Percentiles rank a stretch among this genome's conserved stretches.
These are phyloP conservation scores for Ophiosphaerella herpotricha DNA, from an alignment of 2,329 filamentous ascomycete genomes.

Conservation along the genomic window DNA sequence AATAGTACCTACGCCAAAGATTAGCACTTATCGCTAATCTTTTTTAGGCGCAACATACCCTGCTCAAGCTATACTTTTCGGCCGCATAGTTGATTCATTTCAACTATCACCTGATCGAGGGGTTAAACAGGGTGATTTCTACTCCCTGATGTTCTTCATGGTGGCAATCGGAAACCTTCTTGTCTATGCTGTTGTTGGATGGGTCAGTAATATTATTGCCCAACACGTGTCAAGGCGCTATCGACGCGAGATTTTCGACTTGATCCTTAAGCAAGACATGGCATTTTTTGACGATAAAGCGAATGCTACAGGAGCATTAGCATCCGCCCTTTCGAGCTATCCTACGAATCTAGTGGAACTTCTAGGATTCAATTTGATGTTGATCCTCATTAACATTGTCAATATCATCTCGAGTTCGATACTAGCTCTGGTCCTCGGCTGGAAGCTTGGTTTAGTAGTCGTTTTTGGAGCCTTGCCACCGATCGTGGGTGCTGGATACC, in stretches of 20 bases:
- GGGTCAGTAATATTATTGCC: conserved; percentile 51
- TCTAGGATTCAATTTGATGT: conserved; percentile 84
- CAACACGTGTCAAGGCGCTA: conserved; percentile 44
- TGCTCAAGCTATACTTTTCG: conserved; percentile 57
- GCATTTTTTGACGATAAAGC: conserved; percentile 88
- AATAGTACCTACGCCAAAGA: not conserved
- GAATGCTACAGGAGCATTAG: conserved; percentile 86
- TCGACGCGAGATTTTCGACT: conserved; percentile 69
- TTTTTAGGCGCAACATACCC: conserved; percentile 51
- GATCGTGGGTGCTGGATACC: conserved; percentile 66
- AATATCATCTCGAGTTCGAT: conserved; percentile 77
- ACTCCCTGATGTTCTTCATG: conserved; percentile 61
- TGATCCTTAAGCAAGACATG: conserved; percentile 91
- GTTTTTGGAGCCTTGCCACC: conserved; percentile 62
- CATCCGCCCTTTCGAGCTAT: conserved; percentile 66
- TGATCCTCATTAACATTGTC: conserved; percentile 77
- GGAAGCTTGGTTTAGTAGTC: conserved; percentile 83
- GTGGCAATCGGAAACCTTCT: conserved; percentile 54
- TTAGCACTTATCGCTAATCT: not conserved
- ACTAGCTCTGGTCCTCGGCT: conserved; percentile 75
- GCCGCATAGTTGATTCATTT: conserved; percentile 55
- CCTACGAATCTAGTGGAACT: conserved; percentile 88
- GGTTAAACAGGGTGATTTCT: conserved; percentile 54
- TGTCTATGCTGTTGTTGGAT: conserved; percentile 55
- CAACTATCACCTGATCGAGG: conserved; percentile 47